Base-by-base conservation (phyloP, 169 alveolate genomes). In the Plasmodium berghei region DNA sequence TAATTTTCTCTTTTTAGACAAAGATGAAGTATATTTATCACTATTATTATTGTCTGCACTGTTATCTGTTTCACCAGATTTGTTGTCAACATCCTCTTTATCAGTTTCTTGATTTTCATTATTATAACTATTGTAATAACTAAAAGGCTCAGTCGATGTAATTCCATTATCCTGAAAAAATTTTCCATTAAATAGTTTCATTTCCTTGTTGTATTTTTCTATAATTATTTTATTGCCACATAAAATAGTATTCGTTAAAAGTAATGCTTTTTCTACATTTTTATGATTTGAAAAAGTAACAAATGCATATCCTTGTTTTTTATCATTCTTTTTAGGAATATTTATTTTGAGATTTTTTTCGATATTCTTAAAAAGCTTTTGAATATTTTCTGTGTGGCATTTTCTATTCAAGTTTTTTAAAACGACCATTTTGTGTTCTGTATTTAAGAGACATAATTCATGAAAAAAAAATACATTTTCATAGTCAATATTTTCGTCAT, bases 251-350 rank as follows among this genome's bases (percentile, higher is more conserved):
- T 55, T 59, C 34, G 56, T 86, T 42, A 86, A 5, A 1, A 56
- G 87, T 9, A 86, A 56, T 2, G 91, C 91, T 52, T 86, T 72
- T 55, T 58, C 9, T n/a, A 34, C 64, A 14, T 71, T 69, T 18
- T 55, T n/a, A 28, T 5, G 26, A 40, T n/a, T 58, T 20, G 87
- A 61, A 72, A 86, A 86, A 48, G 49, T 40, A 40, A 86, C 91
- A 40, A 71, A 20, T 16, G 91, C 91, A 72, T 46, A 86, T 2
- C 86, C 74, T 56, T 28, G 70, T 54, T 86, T 86, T 71, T 86
- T 86, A 59, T 72, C 59, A 16, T 71, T 48, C 46, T 86, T 69
- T 67, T 86, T 86, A 3, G 91, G 91, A 6, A 86, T 45, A 86
- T 45, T n/a, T 45, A 86, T 66, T 24, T 40, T 22, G 26, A 42